Base-by-base conservation (phyloP, 805 yeast genomes). In the Millerozyma acaciae region DNA sequence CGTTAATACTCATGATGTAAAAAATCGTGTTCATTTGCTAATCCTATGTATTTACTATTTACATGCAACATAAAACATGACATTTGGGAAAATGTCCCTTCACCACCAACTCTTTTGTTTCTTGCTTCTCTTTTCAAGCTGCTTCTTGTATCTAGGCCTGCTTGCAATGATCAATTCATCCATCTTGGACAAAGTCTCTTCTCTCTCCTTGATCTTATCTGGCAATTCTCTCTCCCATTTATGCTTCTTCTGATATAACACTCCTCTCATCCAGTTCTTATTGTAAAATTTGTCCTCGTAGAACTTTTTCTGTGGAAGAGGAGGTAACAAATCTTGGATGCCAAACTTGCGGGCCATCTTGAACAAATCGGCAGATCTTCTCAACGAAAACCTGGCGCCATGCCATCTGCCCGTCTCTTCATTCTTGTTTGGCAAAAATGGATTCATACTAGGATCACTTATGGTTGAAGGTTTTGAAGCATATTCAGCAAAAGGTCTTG, bases 331-430 rank as follows among this genome's bases (percentile, higher is more conserved):
- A 39, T 83, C 87, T 24, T 77, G 70, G 5, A 89, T 68, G n/a
- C 96, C 96, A 47, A 75, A 84, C 47, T 79, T 75, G 52, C 76
- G 70, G 2, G 96, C 96, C 51, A 83, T 60, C 60, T 89, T 89
- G 70, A 73, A 87, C 34, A 89, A 63, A 43, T 81, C 95, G 13
- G 89, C 77, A 50, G 85, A 88, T 49, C 90, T 76, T 62, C 96
- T 76, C 50, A 80, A 65, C 6, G 95, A 84, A 60, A 76, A 84
- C 45, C 77, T 70, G 16, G 97, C 85, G 38, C 78, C 76, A 48
- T 85, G 94, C 64, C 80, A 76, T 46, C 63, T 69, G n/a, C 82
- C 76, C 15, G 94, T 86, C 15, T 82, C 75, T 14, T 94, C 87
- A 56, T 88, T 88, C 50, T 74, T 82, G 57, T 86, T 88, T 16